A percentile compares a stretch with the other conserved stretches of the same genome.
Evolutionary conservation across 2,329 filamentous ascomycete genomes (phyloP).

Genomic region (Colletotrichum sp.): DNA sequence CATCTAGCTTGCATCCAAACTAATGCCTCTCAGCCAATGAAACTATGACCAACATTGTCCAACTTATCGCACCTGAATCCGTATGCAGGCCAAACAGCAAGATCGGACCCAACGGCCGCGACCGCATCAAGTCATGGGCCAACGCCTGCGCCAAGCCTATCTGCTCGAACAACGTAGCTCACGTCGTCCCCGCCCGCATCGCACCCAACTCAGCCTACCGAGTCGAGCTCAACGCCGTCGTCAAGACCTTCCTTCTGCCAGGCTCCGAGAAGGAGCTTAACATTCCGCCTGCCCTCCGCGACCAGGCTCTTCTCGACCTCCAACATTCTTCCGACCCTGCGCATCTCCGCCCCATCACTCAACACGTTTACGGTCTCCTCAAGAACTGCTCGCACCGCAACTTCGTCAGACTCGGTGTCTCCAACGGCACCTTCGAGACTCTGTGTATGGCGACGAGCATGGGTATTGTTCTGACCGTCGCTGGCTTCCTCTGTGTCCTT

Average conservation of each 20-base stretch:
- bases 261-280: slow-evolving; percentile 51
- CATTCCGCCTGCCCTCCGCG: slow-evolving; percentile 46
- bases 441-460: slow-evolving; percentile 49
- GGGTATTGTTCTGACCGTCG: slow-evolving; percentile 42
- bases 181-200: slow-evolving; percentile 16
- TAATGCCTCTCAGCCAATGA: slow-evolving; percentile 26
- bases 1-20: not conserved
- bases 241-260: slow-evolving; percentile 43
- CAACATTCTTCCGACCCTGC: slow-evolving; percentile 38
- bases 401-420: slow-evolving; percentile 58
- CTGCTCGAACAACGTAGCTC: slow-evolving; percentile 1
- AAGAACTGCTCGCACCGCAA: slow-evolving; percentile 53
- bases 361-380: slow-evolving; percentile 50
- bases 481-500: slow-evolving; percentile 43
- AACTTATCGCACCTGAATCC: slow-evolving; percentile 33
- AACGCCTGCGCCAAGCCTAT: slow-evolving; percentile 16
- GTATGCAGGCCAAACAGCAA: slow-evolving; percentile 26
- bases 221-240: slow-evolving; percentile 42
- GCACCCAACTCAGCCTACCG: slow-evolving; percentile 18
- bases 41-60: slow-evolving; percentile 36
- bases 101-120: slow-evolving; percentile 14
- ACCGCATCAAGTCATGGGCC: slow-evolving; percentile 26
- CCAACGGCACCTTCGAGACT: slow-evolving; percentile 54
- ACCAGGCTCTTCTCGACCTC: slow-evolving; percentile 39
- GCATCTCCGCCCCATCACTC: slow-evolving; percentile 45